Percentiles rank a stretch among this genome's conserved stretches.
These are phyloP conservation scores for Chalciporus chontae DNA, from an alignment of 768 basidiomycete genomes.

Conservation along the genomic window DNA sequence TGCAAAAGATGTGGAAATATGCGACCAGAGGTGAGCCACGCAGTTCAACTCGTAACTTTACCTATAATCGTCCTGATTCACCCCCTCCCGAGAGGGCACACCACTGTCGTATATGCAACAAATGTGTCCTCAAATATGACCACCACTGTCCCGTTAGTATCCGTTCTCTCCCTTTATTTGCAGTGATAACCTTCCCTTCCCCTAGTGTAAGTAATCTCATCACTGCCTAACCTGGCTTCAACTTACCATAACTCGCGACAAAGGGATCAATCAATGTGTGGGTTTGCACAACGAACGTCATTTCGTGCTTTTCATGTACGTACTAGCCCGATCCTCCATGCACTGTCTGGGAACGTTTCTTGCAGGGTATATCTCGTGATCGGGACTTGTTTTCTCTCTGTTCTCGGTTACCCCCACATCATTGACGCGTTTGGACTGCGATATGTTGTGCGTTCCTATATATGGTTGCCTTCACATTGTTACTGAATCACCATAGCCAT, in stretches of 20 bases:
- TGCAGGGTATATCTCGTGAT: constrained; percentile 77
- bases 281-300: constrained; percentile 94
- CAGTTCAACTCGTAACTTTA: neutral
- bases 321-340: neutral
- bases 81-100: constrained; percentile 68
- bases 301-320: constrained; percentile 92
- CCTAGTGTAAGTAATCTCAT: constrained; percentile 37
- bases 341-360: neutral
- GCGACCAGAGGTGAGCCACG: constrained; percentile 71
- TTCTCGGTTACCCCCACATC: constrained; percentile 61
- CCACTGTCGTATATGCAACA: constrained; percentile 89
- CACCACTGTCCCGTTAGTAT: constrained; percentile 84
- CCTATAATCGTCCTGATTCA: constrained; percentile 11
- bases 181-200: neutral
- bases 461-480: neutral
- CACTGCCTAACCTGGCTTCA: neutral
- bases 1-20: constrained; percentile 67
- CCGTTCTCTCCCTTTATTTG: constrained; percentile 2
- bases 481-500: constrained; percentile 31
- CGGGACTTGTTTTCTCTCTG: constrained; percentile 56
- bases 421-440: constrained; percentile 56
- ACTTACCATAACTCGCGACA: neutral
- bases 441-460: constrained; percentile 35
- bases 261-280: constrained; percentile 98
- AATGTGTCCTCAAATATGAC: constrained; percentile 86